Evolutionary conservation across 2,329 filamentous ascomycete genomes (phyloP), one percentile per base, ranked within the genome.

Genomic region (Colletotrichum limetticola): DNA sequence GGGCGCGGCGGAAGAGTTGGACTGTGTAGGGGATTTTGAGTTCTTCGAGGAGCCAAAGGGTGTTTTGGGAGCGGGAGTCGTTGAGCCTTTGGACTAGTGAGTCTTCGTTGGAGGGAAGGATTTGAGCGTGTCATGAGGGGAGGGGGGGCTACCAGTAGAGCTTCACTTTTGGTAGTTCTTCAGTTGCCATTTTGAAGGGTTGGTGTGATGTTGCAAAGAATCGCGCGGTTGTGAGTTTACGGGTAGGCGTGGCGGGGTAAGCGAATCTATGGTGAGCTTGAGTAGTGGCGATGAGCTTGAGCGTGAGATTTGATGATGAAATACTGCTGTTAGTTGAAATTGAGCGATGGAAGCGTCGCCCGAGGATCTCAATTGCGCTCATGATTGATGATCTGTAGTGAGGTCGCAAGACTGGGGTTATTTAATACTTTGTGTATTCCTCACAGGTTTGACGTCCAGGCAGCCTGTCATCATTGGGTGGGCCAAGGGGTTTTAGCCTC

Each of bases 1-100:
- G 16, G 11, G 24, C 24, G 68, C 95, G 92, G 81, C 94, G 94
- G 87, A 93, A 97, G 67, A 93, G 88, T 78, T 96, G 90, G 72
- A 98, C 84, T 74, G 95, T 90, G 83, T 97, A 98, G 32, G 92
- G 88, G 30, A 97, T 82, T 57, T 92, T 88, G 74, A 97, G 91
- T 81, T 96, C 94, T 80, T 97, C 94, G 59, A 97, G 89, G 7
- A 97, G 91, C 94, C 94, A 97, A 57, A 97, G 85, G 70, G 95
- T 93, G 74, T 94, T 91, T 82, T 97, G 94, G 14, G 94, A 91
- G 76, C 95, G 93, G 68, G 95, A 97, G 77, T 93, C 86, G 77
- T 96, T 90, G 70, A 97, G 92, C 95, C 95, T 97, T 4, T 76
- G 6, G 28, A 3, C 2, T 3, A 16, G 16, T 55, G 19, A 24